phyloP scores from a whole-genome alignment of 2,329 filamentous ascomycete genomes.

The Arthroderma sp. region DNA sequence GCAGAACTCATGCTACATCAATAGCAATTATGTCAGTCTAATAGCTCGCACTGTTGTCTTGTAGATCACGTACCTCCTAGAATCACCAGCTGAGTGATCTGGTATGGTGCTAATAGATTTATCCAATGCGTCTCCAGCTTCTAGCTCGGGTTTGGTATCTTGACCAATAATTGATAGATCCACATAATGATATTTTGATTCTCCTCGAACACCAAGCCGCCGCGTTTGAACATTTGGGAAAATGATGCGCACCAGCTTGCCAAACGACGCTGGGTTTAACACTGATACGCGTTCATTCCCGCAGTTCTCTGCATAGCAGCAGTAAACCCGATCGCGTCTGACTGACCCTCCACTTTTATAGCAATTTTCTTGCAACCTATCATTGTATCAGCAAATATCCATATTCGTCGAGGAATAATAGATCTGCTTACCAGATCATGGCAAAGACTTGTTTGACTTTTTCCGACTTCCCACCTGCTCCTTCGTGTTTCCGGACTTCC shows the following conservation, averaged over 20 bases:
- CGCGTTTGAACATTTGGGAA: conserved; percentile 92
- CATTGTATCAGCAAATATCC: conserved; percentile 1
- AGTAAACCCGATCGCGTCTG: conserved; percentile 83
- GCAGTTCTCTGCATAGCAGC: conserved; percentile 85
- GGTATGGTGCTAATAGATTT: too few relatives aligned
- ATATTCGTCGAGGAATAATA: conserved; percentile 1
- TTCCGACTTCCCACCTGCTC: conserved; percentile 36
- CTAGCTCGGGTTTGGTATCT: conserved; percentile 22
- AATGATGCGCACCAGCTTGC: conserved; percentile 89
- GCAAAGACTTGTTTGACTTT: conserved; percentile 41
- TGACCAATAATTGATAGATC: conserved; percentile 36
- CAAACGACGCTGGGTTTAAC: conserved; percentile 91
- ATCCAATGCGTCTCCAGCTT: too few relatives aligned
- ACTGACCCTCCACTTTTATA: conserved; percentile 51
- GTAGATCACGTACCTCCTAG: too few relatives aligned
- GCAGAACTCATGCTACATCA: too few relatives aligned
- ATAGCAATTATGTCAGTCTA: too few relatives aligned
- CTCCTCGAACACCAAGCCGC: conserved; percentile 79
- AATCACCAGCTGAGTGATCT: too few relatives aligned
- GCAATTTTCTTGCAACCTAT: conserved; percentile 36
- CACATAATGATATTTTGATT: conserved; percentile 94
- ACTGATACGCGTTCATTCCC: conserved; percentile 89
- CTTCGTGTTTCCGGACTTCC: conserved; percentile 37
- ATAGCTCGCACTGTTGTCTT: too few relatives aligned
- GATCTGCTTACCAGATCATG: conserved; percentile 35